Evolutionary conservation across 176 grass and related monocot species (phyloP), one percentile per base, ranked within the genome.

Genomic region (Triticum urartu): DNA sequence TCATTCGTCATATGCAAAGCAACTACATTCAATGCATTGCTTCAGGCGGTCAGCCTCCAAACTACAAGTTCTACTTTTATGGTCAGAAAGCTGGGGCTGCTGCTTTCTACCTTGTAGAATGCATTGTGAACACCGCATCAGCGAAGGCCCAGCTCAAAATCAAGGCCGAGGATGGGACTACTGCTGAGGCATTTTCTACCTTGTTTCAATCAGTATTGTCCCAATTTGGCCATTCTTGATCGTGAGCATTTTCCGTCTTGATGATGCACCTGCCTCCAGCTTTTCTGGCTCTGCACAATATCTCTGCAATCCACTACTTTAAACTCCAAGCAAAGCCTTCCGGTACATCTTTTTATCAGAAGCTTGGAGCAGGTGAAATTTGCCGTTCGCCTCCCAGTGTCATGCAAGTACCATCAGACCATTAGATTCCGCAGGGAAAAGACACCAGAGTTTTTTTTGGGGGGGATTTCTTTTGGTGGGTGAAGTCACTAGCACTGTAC

Each of bases 61-160:
- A 94, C 69, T 99, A 97, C 85, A 99, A 99, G 85, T 99, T 94
- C 87, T 97, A 94, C 80, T 96, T 99, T 87, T 99, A 94, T 52
- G 97, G 94, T 32, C 97, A 99, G 72, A 94, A 90, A 83, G 97
- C 97, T 59, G 92, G 82, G 35, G 80, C 87, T 26, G 39, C 90
- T 69, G 77, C 84, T 25, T 94, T 97, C 90, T 97, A 97, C 79
- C 91, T 99, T 75, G 92, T 99, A 43, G 97, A 99, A 78, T 99
- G 94, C 60, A 93, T 99, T 58, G 60, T 99, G 69, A 99, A 94
- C 83, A 93, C 97, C 32, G 90, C 94, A 72, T 97, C 94, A 40
- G 92, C 89, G 5, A 97, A 93, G 84, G 92, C 89, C 80, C 94
- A 99, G 43, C 78, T 97, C 71, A 99, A 99, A 86, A 85, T 99